Percentiles rank a stretch among this genome's conserved stretches.
phyloP scores from a whole-genome alignment of 495 filamentous ascomycete genomes.

The Aspergillus cristatus region DNA sequence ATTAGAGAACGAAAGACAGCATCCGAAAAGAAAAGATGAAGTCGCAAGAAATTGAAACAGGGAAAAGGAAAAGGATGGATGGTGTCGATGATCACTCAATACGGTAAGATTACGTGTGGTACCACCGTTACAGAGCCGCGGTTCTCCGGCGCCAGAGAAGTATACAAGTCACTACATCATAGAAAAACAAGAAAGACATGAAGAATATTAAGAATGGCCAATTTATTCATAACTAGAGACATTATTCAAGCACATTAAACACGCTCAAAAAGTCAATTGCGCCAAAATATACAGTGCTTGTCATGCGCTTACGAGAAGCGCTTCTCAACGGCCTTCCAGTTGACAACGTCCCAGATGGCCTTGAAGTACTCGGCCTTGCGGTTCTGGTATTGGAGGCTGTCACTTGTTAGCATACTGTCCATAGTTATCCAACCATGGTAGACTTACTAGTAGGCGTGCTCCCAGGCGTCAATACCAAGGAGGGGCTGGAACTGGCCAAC shows the following conservation, averaged over 20 bases:
- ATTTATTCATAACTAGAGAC: not conserved
- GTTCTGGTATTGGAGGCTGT: conserved; percentile 90
- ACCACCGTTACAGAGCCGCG: too few relatives aligned
- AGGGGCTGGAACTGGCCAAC: conserved; percentile 78
- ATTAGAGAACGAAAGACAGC: not conserved
- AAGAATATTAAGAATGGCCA: not conserved
- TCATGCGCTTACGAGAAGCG: conserved; percentile 45
- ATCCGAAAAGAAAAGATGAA: not conserved
- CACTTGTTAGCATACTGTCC: conserved; percentile 33
- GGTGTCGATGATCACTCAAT: conserved; percentile 1
- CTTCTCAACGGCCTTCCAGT: conserved; percentile 92
- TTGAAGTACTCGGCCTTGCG: conserved; percentile 97
- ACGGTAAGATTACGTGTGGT: conserved; percentile 3
- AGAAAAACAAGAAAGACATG: not conserved
- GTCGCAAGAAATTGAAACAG: too few relatives aligned
- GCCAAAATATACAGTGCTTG: not conserved
- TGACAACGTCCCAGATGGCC: conserved; percentile 94
- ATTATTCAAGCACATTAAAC: conserved; percentile 4
- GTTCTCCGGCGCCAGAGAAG: too few relatives aligned
- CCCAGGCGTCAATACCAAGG: conserved; percentile 95
- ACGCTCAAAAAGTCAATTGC: conserved; percentile 5
- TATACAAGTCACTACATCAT: not conserved
- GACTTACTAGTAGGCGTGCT: conserved; percentile 71
- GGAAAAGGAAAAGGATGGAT: not conserved
- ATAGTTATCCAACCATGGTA: not conserved